A percentile compares a stretch with the other conserved stretches of the same genome.
Evolutionary conservation across 2,329 filamentous ascomycete species (phyloP).

Genomic region (Stagonosporopsis vannaccii): DNA sequence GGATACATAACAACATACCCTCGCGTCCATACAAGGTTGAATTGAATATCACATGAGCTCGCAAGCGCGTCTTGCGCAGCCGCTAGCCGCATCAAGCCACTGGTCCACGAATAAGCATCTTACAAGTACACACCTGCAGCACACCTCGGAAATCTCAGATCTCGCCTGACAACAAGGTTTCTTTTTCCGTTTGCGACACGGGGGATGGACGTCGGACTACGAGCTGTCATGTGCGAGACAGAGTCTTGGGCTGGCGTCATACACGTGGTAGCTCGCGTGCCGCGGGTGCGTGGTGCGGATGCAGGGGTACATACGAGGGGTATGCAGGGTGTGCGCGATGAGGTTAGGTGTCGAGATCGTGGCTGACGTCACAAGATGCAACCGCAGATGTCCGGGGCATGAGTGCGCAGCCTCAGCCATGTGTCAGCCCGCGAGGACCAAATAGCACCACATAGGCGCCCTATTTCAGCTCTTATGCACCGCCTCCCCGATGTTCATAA

Average conservation of each 20-base stretch:
- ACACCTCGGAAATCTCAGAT: neutral
- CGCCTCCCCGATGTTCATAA: too few species aligned
- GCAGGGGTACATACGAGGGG: neutral
- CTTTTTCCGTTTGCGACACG: neutral
- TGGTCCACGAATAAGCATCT: slow-evolving; percentile 2
- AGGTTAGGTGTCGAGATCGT: neutral
- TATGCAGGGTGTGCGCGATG: slow-evolving; percentile 4
- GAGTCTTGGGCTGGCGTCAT: slow-evolving; percentile 10
- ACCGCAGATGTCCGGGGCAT: neutral
- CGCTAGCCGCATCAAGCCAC: neutral
- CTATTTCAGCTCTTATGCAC: too few species aligned
- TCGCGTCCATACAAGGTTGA: neutral
- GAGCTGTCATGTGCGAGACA: slow-evolving; percentile 14
- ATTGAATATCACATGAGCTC: slow-evolving; percentile 11
- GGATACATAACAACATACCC: neutral
- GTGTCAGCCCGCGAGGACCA: neutral
- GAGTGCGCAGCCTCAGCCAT: neutral
- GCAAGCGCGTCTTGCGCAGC: slow-evolving; percentile 11
- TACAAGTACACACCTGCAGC: neutral
- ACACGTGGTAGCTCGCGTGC: slow-evolving; percentile 1
- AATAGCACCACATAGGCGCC: too few species aligned
- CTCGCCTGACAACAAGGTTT: neutral
- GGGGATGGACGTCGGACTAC: neutral
- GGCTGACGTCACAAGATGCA: slow-evolving; percentile 1
- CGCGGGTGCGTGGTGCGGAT: neutral